phyloP scores from a whole-genome alignment of 331 rosid species.

The Telfairia occidentalis region DNA sequence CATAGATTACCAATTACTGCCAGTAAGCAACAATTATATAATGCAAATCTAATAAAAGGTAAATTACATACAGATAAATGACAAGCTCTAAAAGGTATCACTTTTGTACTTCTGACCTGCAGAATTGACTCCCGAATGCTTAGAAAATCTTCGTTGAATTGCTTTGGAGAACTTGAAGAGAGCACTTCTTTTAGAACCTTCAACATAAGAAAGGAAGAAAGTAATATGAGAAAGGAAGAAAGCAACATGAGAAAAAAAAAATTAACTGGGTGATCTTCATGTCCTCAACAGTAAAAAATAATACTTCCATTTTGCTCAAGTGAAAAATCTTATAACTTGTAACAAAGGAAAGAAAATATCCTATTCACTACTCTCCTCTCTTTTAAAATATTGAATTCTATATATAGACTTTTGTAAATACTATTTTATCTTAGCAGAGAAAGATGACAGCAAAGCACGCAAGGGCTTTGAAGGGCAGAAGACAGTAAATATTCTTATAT shows the following conservation, averaged over 20 bases:
- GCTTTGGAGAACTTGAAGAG: conserved; percentile 43
- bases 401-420: background rate
- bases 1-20: background rate
- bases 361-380: background rate
- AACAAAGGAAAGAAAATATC: background rate
- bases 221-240: background rate
- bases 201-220: background rate
- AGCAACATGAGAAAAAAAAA: background rate
- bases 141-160: conserved; percentile 49
- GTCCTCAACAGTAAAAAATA: background rate
- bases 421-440: background rate
- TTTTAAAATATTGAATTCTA: background rate
- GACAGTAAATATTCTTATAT: background rate
- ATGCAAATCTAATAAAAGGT: background rate
- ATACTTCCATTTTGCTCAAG: background rate
- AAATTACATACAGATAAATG: background rate
- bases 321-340: background rate
- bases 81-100: background rate
- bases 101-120: conserved; percentile 41
- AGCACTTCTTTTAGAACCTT: conserved; percentile 69
- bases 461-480: background rate
- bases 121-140: conserved; percentile 69
- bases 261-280: background rate
- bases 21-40: background rate
- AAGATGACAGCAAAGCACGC: background rate